Evolutionary conservation across 139 green algal genomes (phyloP), one percentile per base, ranked within the genome.

Genomic region (Dunaliella primolecta): DNA sequence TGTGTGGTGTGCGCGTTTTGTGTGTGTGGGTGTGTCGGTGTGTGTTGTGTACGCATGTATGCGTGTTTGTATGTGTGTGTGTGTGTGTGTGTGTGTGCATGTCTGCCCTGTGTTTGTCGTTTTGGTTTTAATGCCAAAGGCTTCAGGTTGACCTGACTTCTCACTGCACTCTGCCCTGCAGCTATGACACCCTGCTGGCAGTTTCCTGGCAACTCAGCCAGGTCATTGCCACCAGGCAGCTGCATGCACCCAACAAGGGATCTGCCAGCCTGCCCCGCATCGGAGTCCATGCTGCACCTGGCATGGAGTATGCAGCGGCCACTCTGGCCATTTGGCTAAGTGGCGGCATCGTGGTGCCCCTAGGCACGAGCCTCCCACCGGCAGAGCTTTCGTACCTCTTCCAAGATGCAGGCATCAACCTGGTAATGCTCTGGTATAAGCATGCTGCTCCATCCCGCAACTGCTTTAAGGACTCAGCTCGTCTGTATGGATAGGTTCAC

Each of bases 341-440:
- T 23, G 87, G 93, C 1, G 92, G 91, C 36, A 93, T 98, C 25
- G 90, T 91, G 0, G 96, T 98, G 31, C 97, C 96, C 0, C 87
- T 99, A n/a, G 95, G 94, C 32, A 88, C 91, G 0, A 93, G 89
- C 21, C 93, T 98, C 81, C 94, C 96, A 2, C 84, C 87, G 20
- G 83, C 87, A 24, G 93, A 98, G 87, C 89, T 98, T 46, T 79
- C 88, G 0, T 96, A 99, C 82, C 92, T 98, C 34, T 78, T 98
- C 3, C 64, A 93, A 31, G 93, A 99, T 64, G 89, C 93, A 2
- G 89, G 91, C 23, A 86, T 94, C 30, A 83, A 82, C 21, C 71
- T 88, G 29, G 87, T 95, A 83, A 15, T 82, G 32, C 33, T 27
- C 80, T 1, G 30, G 7, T 7, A 31, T 74, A 15, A 0, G 24